Percentiles rank a stretch among this genome's conserved stretches.
Evolutionary conservation across 345 rosid species (phyloP).

Genomic region (Cardiospermum halicacabum): DNA sequence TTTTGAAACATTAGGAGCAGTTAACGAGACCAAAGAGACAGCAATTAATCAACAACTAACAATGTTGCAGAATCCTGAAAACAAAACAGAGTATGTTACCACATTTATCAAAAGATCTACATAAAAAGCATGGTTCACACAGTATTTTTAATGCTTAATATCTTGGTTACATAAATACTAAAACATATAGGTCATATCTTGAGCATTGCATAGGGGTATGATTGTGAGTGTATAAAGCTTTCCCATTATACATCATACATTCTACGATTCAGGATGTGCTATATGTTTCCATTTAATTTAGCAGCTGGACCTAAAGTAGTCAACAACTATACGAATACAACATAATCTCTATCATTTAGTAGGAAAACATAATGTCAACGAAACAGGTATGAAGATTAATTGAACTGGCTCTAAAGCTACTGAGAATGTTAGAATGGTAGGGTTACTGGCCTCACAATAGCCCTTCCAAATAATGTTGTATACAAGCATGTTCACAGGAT

Average conservation of each 20-base stretch:
- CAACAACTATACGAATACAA: background rate
- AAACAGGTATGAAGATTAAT: background rate
- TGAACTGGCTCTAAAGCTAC: too few relatives aligned
- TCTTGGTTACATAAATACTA: background rate
- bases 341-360: background rate
- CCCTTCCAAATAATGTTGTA: background rate
- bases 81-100: background rate
- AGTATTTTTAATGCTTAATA: background rate
- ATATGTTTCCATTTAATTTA: background rate
- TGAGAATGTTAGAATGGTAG: background rate
- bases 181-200: background rate
- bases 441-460: background rate
- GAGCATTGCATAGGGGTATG: background rate
- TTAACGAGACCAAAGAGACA: background rate
- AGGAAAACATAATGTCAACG: background rate
- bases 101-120: background rate
- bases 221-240: background rate
- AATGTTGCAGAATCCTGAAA: background rate
- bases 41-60: background rate
- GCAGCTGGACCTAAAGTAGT: background rate
- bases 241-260: background rate
- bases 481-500: background rate
- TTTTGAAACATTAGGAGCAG: background rate
- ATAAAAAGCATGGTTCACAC: background rate
- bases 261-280: background rate